Percentiles rank a stretch among this genome's conserved stretches.
Evolutionary conservation across 108 stramenopile species (phyloP).

Genomic region (Phaeodactylum tricornutum): DNA sequence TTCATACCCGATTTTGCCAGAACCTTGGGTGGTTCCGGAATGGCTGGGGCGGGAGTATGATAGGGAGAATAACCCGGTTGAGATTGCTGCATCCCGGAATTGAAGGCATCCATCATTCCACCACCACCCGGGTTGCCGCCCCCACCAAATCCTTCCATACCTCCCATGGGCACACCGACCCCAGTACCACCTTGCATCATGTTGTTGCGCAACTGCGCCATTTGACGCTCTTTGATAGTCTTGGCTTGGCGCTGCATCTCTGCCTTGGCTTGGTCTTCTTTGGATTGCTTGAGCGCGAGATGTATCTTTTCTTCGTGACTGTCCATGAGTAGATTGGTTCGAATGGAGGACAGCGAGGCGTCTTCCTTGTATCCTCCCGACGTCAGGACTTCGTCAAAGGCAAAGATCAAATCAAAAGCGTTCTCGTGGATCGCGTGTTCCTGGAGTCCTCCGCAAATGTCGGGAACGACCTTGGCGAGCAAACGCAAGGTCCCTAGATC

Average conservation of each 20-base stretch:
- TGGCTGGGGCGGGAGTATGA: slow-evolving; percentile 17
- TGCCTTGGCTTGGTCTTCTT: slow-evolving; percentile 82
- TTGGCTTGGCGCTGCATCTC: slow-evolving; percentile 87
- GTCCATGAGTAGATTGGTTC: slow-evolving; percentile 97
- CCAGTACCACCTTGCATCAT: slow-evolving; percentile 50
- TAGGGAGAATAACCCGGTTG: slow-evolving; percentile 11
- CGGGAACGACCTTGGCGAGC: slow-evolving; percentile 97
- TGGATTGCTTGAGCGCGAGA: slow-evolving; percentile 83
- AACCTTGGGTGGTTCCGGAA: slow-evolving; percentile 43
- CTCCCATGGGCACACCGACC: slow-evolving; percentile 30
- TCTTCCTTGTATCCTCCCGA: slow-evolving; percentile 96
- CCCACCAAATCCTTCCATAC: slow-evolving; percentile 62
- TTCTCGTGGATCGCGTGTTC: slow-evolving; percentile 87
- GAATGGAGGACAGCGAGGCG: slow-evolving; percentile 75
- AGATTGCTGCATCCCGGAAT: slow-evolving; percentile 14
- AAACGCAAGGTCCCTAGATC: slow-evolving; percentile 96
- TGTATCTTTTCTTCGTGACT: slow-evolving; percentile 96
- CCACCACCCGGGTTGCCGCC: slow-evolving; percentile 39
- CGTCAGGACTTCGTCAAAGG: slow-evolving; percentile 98
- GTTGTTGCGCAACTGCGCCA: slow-evolving; percentile 61
- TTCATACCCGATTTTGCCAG: slow-evolving; percentile 93
- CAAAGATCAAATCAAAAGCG: slow-evolving; percentile 97
- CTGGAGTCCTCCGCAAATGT: slow-evolving; percentile 85
- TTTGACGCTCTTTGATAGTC: slow-evolving; percentile 77
- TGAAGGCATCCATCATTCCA: slow-evolving; percentile 28